Percentiles rank a stretch among this genome's conserved stretches.
Evolutionary conservation across 106 monocot genomes (phyloP).

Genomic region (Acorus calamus): DNA sequence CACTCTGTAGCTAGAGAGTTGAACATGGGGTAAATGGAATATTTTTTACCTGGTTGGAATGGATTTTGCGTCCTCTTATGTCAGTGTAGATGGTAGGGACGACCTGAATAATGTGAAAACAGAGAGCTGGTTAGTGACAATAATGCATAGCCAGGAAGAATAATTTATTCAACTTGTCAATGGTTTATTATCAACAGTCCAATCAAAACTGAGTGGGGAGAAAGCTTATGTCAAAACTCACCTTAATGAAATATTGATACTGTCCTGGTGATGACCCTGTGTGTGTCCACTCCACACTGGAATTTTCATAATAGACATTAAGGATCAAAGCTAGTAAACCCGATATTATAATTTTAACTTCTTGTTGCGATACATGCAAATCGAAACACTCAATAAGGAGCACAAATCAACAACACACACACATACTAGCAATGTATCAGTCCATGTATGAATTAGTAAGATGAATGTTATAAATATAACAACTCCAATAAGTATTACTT

Average conservation of each 20-base stretch:
- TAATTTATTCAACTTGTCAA: background rate
- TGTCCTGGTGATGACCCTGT: constrained; percentile 33
- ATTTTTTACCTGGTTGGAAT: constrained; percentile 83
- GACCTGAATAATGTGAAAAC: constrained; percentile 40
- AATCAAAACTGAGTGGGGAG: background rate
- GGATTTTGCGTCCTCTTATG: constrained; percentile 65
- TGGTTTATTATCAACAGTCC: background rate
- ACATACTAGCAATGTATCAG: no score
- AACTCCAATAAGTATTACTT: no score
- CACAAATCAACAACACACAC: no score
- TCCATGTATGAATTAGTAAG: no score
- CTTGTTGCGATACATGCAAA: no score
- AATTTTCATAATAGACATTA: background rate
- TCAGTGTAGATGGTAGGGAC: constrained; percentile 91
- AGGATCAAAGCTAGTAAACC: no score
- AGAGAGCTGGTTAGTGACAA: background rate
- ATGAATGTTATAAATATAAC: no score
- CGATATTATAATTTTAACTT: no score
- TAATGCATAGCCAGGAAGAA: background rate
- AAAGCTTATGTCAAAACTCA: constrained; percentile 6
- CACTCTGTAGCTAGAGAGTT: background rate
- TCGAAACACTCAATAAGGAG: no score
- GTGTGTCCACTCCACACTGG: constrained; percentile 73
- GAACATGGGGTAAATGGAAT: background rate
- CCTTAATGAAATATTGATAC: constrained; percentile 96